phyloP scores from a whole-genome alignment of 257 asterid species.

The Solanum phureja region DNA sequence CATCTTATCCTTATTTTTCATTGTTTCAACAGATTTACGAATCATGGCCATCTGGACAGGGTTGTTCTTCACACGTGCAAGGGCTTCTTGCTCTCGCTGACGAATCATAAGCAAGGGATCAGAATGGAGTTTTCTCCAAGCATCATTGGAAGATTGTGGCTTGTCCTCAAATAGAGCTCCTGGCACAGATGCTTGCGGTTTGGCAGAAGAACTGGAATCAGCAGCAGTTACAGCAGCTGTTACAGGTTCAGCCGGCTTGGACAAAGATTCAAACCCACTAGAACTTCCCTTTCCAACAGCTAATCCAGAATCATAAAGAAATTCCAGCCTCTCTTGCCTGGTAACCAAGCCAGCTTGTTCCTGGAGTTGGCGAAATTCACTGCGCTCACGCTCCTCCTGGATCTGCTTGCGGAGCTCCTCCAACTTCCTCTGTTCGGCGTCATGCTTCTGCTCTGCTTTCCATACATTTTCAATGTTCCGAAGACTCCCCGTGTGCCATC shows the following conservation, averaged over 20 bases:
- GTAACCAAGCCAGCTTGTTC: slow-evolving; percentile 89
- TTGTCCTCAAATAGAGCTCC: slow-evolving; percentile 94
- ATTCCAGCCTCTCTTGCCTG: slow-evolving; percentile 92
- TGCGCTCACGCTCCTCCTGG: slow-evolving; percentile 81
- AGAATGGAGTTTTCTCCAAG: slow-evolving; percentile 97
- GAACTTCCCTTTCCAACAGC: slow-evolving; percentile 82
- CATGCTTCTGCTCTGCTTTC: slow-evolving; percentile 99
- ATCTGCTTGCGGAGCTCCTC: slow-evolving; percentile 97
- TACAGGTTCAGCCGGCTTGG: slow-evolving; percentile 34
- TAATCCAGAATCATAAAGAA: slow-evolving; percentile 88
- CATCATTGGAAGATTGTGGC: slow-evolving; percentile 85
- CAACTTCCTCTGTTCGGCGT: slow-evolving; percentile 80
- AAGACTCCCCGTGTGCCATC: slow-evolving; percentile 98
- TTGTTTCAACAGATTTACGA: slow-evolving; percentile 79
- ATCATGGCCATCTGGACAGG: slow-evolving; percentile 96
- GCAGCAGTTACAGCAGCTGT: slow-evolving; percentile 22
- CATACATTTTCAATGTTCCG: slow-evolving; percentile 96
- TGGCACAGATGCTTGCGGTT: slow-evolving; percentile 37
- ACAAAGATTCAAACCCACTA: slow-evolving; percentile 51
- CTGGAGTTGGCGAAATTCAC: slow-evolving; percentile 89
- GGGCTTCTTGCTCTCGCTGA: slow-evolving; percentile 93
- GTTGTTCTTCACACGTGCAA: slow-evolving; percentile 83
- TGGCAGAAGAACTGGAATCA: slow-evolving; percentile 24
- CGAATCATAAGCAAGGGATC: slow-evolving; percentile 94
- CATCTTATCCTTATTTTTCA: slow-evolving; percentile 30